Evolutionary conservation across 352 stramenopile genomes (phyloP).

Genomic region (Pythium dissotocum): DNA sequence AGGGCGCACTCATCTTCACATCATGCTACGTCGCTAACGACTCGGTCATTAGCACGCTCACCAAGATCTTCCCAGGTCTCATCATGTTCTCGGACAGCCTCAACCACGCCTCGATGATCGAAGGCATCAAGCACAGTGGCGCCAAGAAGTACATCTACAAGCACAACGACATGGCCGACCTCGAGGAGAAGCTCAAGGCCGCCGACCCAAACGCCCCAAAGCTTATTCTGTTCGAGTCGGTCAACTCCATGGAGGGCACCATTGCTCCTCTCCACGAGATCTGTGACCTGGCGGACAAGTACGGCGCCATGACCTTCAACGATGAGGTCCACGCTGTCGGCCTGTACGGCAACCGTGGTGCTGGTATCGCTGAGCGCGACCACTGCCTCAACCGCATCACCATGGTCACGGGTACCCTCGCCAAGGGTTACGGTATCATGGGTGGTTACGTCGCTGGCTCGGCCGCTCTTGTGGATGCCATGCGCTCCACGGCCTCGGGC

Average conservation of each 20-base stretch:
- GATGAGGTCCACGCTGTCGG: constrained; percentile 91
- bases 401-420: constrained; percentile 90
- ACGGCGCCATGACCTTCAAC: constrained; percentile 91
- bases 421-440: constrained; percentile 91
- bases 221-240: constrained; percentile 86
- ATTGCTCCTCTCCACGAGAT: constrained; percentile 86
- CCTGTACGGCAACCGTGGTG: constrained; percentile 86
- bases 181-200: constrained; percentile 76
- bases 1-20: constrained; percentile 85
- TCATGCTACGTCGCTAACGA: constrained; percentile 92
- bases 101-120: constrained; percentile 92
- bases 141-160: constrained; percentile 87
- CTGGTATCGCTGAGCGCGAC: constrained; percentile 85
- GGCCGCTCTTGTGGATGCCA: constrained; percentile 81
- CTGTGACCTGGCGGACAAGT: constrained; percentile 87
- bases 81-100: constrained; percentile 90
- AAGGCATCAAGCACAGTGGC: constrained; percentile 78
- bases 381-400: constrained; percentile 85
- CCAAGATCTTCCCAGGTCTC: constrained; percentile 90
- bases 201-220: constrained; percentile 76
- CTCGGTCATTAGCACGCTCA: constrained; percentile 84
- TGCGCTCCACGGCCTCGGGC: constrained; percentile 82
- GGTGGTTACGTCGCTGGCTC: constrained; percentile 90
- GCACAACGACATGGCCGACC: constrained; percentile 81
- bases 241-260: constrained; percentile 89